Percentiles rank a stretch among this genome's conserved stretches.
Evolutionary conservation across 306 rosid species (phyloP).

Genomic region (Rosa persica): DNA sequence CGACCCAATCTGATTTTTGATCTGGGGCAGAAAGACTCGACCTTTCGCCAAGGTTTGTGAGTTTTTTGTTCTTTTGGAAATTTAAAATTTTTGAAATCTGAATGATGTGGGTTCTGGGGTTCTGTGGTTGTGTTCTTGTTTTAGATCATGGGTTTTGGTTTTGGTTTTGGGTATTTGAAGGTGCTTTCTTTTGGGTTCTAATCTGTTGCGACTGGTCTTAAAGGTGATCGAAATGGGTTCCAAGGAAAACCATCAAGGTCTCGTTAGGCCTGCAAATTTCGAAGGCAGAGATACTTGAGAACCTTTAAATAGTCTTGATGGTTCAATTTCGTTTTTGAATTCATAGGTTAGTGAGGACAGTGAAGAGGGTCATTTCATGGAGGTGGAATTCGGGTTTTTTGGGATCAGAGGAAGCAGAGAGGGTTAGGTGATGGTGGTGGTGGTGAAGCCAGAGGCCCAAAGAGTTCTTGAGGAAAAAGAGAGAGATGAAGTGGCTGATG

Average conservation of each 20-base stretch:
- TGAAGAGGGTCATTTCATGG: too few species aligned
- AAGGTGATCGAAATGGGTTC: slow-evolving; percentile 37
- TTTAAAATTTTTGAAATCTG: neutral
- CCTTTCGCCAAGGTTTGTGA: slow-evolving; percentile 8
- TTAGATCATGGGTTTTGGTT: slow-evolving; percentile 22
- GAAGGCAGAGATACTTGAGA: slow-evolving; percentile 27
- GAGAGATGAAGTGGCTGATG: too few species aligned
- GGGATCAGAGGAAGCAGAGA: too few species aligned
- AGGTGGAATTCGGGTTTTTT: too few species aligned
- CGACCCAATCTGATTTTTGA: neutral
- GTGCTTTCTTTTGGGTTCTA: neutral
- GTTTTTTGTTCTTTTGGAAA: neutral
- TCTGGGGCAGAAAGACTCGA: slow-evolving; percentile 5
- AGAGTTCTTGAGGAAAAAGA: too few species aligned
- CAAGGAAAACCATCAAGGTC: slow-evolving; percentile 38
- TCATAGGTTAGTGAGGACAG: too few species aligned
- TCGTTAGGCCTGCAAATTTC: slow-evolving; percentile 24
- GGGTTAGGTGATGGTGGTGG: too few species aligned
- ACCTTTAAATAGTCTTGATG: neutral
- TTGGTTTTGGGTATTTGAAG: neutral
- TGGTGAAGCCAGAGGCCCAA: too few species aligned
- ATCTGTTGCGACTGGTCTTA: slow-evolving; percentile 9
- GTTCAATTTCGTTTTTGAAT: neutral
- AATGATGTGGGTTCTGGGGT: slow-evolving; percentile 18
- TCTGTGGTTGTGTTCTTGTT: neutral